Evolutionary conservation across 805 yeast genomes (phyloP), one percentile per base, ranked within the genome.

Genomic region (Metschnikowia koreensis): DNA sequence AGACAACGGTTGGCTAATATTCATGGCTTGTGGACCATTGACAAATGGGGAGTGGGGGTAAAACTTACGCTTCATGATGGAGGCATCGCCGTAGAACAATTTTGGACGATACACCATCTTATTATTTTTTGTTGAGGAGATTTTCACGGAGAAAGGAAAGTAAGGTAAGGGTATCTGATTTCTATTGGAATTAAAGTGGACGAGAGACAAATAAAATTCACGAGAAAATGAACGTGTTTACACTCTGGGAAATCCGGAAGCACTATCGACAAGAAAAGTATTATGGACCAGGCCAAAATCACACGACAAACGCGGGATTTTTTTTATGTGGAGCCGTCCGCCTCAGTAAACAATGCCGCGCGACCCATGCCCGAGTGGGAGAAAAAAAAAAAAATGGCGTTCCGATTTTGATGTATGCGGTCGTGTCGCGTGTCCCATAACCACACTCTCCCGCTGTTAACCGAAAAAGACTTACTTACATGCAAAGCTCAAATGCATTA

Each of bases 1-100:
- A n/a, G 76, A 70, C 44, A 74, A 63, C 8, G 79, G 79, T 45
- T 73, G 76, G 42, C 66, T 55, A 44, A 74, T 72, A 52, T 73
- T 70, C 74, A 69, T 71, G 17, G 57, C 54, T 45, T 69, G 75
- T 3, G 76, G 73, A 3, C 75, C 75, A 48, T 62, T 59, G 15
- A 61, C 49, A 47, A 61, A 67, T 3, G 75, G 63, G 3, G 68
- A 58, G 17, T 48, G 60, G 31, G 61, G 55, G 37, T 55, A 50
- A 16, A 49, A 17, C 36, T 55, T 58, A 26, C 47, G 48, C 39
- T 48, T 56, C 34, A 49, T 31, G 28, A 51, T 48, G 38, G 54
- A 57, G 41, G 57, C 53, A 43, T 56, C 56, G 29, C 58, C 59
- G 27, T 46, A 41, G 40, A 57, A 58, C 15, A 59, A 27, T 7